Evolutionary conservation across 169 alveolate genomes (phyloP), one percentile per base, ranked within the genome.

Genomic region (Eimeria maxima): DNA sequence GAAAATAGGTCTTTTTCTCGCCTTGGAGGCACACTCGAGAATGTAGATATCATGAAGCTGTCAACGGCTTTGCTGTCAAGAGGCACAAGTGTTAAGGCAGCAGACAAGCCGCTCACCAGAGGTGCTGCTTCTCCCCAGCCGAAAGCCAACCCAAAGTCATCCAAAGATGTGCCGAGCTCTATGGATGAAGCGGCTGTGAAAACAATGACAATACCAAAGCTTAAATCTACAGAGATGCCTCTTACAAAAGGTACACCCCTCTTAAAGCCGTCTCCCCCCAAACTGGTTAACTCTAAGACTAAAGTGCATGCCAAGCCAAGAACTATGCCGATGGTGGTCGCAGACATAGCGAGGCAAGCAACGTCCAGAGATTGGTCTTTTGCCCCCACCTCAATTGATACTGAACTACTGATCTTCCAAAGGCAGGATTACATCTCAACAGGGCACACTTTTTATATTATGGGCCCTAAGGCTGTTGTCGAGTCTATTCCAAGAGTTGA

Each of bases 381-480:
- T 65, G 50, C 92, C 65, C 53, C 57, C 22, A 44, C 92, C 14
- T 29, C 63, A 38, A 50, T 84, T 55, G 92, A 84, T 44, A 57
- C 92, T 57, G 92, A 53, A 42, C 92, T 84, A n/a, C 50, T 84
- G 73, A 24, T 22, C 73, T 57, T 50, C 42, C 57, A 53, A 65
- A 53, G 55, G 53, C 57, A 13, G 29, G 76, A 29, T 29, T n/a
- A 55, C 76, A 38, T 84, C 42, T 55, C 50, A 18, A 84, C 92
- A 57, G 92, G 92, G 42, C 27, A 44, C 78, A 44, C 50, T 4
- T 84, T 84, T 55, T 84, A 84, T 60, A 84, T n/a, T 29, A 53
- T 84, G 38, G 92, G 92, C 3, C 92, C 92, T 4, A 84, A 84
- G 74, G 92, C 92, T 27, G 92, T 55, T 55, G 76, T 84, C 8